Base-by-base conservation (phyloP, 805 yeast genomes). In the Kuraishia ogatae region DNA sequence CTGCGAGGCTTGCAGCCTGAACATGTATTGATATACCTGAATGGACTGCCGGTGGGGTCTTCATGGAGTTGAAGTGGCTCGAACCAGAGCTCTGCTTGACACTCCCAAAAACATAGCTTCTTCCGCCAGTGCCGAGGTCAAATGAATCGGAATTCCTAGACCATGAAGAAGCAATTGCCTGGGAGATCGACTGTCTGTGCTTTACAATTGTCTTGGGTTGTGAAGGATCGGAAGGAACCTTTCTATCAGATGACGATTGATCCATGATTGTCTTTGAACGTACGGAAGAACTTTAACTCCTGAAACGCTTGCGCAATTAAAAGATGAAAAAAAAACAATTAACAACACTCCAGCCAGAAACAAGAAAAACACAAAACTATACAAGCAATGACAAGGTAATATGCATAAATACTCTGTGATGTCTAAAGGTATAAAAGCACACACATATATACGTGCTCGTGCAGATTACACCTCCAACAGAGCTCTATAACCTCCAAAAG, bases 1-100 rank as follows among this genome's bases (percentile, higher is more conserved):
- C 74, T 4, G 87, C 87, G 51, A 81, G 70, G 49, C 73, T 77
- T 1, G 82, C 84, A 0, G 85, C 75, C 57, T 81, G 81, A 57
- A 79, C 83, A 59, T 82, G 84, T 50, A 82, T 73, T 17, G 78
- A 75, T 24, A 67, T 64, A 4, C 80, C 78, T 0, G 82, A 70
- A 59, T 75, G 77, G 17, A 80, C 77, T 1, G 74, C 68, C 2
- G 84, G 82, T 2, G 78, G 69, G 15, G 62, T 51, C 22, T n/a
- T 47, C 28, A 20, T 46, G 21, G 56, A 54, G 23, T 24, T 50
- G 57, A 43, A 58, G 39, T 10, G 61, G 15, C 59, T 56, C 21
- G 43, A 39, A 20, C 63, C 64, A 2, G 66, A 35, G 26, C 15
- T 6, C 46, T 55, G 69, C 52, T 61, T 68, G 55, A 62, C 69